Base-by-base conservation (phyloP, 2,329 filamentous ascomycete species). In the Aspergillus intermedius region DNA sequence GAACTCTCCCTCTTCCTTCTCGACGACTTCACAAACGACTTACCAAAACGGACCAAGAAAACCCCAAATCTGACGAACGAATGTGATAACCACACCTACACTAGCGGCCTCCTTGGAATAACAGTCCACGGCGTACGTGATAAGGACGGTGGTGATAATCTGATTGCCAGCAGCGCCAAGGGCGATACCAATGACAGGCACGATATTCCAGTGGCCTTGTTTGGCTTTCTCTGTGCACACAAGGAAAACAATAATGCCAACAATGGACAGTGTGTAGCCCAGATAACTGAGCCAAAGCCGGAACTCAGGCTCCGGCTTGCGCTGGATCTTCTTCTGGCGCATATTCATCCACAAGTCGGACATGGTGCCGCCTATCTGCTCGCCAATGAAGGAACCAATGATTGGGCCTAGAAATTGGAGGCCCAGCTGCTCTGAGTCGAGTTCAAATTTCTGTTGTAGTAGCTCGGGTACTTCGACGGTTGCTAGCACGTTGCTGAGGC, bases 71-170 rank as follows among this genome's bases (percentile, higher is more conserved):
- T 59, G 64, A 22, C 80, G 72, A 2, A 83, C 73, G 54, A 83
- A 74, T 2, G 74, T 81, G 59, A 84, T 74, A 53, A 82, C 82
- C 0, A 83, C 80, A n/a, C 81, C 81, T n/a, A 84, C 72, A 46
- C 74, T 77, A 2, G 74, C 76, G 1, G 78, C 73, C 47, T 83
- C 75, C 32, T 77, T 68, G 0, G 71, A 73, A 56, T 80, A 77
- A 56, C 77, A 80, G 57, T 84, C 81, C 3, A 84, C 74, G 0
- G 80, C 76, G 58, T 67, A 84, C 0, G 81, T 84, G 47, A 82
- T 76, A 49, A 82, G 62, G 1, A 83, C 76, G 0, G 81, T 84
- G 2, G 81, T 83, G 21, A 84, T 73, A 23, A 84, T 75, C 62
- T 84, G 81, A 54, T 82, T 83, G 1, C 81, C 81, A 3, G 71